Conservation (phyloP, 495 filamentous ascomycete species). For the Parathielavia appendiculata region DNA sequence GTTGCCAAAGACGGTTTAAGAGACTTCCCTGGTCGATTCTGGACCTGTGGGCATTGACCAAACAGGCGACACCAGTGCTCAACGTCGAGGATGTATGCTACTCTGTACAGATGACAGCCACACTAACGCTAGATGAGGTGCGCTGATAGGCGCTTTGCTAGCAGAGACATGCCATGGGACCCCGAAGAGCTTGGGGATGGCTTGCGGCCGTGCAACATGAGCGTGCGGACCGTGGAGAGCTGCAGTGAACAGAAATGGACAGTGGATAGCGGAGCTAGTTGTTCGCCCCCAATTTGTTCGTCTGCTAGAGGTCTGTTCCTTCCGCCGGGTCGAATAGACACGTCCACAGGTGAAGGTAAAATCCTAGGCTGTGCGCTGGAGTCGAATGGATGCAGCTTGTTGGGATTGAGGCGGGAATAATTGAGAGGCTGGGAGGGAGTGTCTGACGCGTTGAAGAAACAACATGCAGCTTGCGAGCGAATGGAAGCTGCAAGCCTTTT, state of each 20-base stretch:
- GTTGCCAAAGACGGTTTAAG: not conserved
- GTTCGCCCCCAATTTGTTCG: slow-evolving; percentile 17
- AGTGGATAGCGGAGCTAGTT: slow-evolving; percentile 2
- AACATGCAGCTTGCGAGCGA: slow-evolving; percentile 23
- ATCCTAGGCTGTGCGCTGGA: slow-evolving; percentile 13
- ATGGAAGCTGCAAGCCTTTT: slow-evolving; percentile 5
- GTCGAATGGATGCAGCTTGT: slow-evolving; percentile 25
- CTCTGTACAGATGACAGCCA: not conserved
- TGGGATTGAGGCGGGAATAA: slow-evolving; percentile 22
- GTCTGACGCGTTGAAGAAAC: slow-evolving; percentile 6
- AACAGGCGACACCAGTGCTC: slow-evolving; percentile 5
- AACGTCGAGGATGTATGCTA: not conserved
- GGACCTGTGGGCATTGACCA: not conserved
- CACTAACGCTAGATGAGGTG: not conserved
- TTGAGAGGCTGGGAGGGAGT: slow-evolving; percentile 29
- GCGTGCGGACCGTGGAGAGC: slow-evolving; percentile 5
- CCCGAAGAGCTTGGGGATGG: slow-evolving; percentile 1
- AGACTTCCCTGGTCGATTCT: not conserved
- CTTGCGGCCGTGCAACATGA: slow-evolving; percentile 10
- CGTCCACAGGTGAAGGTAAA: slow-evolving; percentile 6
- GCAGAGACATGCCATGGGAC: not conserved
- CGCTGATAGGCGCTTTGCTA: not conserved
- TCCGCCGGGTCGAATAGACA: slow-evolving; percentile 13
- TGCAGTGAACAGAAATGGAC: not conserved
- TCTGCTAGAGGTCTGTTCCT: not conserved